A percentile compares a stretch with the other conserved stretches of the same genome.
Evolutionary conservation across 352 stramenopile genomes (phyloP).

Genomic region (Aphanomyces euteiches): DNA sequence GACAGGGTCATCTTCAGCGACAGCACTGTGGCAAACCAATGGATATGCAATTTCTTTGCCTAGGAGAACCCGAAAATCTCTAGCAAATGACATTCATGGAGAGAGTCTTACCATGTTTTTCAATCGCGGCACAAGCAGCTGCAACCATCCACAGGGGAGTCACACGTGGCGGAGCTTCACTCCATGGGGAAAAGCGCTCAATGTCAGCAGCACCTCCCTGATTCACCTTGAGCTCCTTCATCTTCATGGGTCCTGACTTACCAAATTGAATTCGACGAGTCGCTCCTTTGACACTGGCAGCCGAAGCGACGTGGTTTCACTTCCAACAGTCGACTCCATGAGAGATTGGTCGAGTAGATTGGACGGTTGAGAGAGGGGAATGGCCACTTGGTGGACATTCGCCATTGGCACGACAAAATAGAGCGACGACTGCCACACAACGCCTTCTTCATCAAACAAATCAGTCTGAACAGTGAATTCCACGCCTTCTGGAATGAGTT

Average conservation of each 20-base stretch:
- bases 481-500: constrained; percentile 59
- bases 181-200: constrained; percentile 2
- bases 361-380: constrained; percentile 7
- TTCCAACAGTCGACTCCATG: constrained; percentile 14
- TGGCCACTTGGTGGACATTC: background rate
- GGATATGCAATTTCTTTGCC: constrained; percentile 17
- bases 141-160: constrained; percentile 24
- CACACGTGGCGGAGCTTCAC: background rate
- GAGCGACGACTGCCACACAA: constrained; percentile 70
- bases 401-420: constrained; percentile 47
- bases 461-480: constrained; percentile 77
- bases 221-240: background rate
- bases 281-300: constrained; percentile 17
- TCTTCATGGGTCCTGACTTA: background rate
- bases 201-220: constrained; percentile 26
- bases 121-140: constrained; percentile 15
- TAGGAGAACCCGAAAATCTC: background rate
- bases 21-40: constrained; percentile 14
- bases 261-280: constrained; percentile 17
- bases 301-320: background rate
- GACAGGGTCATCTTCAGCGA: background rate
- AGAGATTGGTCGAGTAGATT: constrained; percentile 15
- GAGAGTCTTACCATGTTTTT: constrained; percentile 7
- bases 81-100: background rate
- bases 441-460: constrained; percentile 63